A percentile compares a stretch with the other conserved stretches of the same genome.
Evolutionary conservation across 164 flowering plant genomes (phyloP).

Genomic region (Aristolochia fimbriata): DNA sequence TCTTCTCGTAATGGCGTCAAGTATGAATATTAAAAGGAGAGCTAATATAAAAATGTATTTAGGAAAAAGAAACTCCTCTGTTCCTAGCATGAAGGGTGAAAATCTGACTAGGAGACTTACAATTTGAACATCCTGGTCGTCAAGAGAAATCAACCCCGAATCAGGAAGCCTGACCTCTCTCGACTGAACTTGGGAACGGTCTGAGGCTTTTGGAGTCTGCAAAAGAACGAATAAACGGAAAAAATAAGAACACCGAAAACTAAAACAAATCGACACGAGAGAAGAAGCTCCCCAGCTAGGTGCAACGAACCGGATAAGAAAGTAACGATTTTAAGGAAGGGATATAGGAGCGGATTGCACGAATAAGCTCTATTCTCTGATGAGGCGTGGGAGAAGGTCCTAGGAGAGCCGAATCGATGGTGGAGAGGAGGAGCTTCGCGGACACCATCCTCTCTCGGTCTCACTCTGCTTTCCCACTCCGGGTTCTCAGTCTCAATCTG

Average conservation of each 20-base stretch:
- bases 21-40: background rate
- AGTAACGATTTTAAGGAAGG: conserved; percentile 56
- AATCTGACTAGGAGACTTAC: conserved; percentile 26
- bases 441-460: conserved; percentile 46
- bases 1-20: background rate
- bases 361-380: conserved; percentile 71
- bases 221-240: background rate
- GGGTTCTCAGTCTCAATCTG: background rate
- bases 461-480: background rate
- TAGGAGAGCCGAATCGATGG: conserved; percentile 52
- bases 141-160: conserved; percentile 62
- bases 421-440: conserved; percentile 55
- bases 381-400: conserved; percentile 62
- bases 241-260: background rate
- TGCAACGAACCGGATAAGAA: conserved; percentile 47
- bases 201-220: conserved; percentile 79
- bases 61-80: background rate
- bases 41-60: no score
- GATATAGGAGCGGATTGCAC: conserved; percentile 59
- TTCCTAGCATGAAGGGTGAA: background rate
- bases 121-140: conserved; percentile 85
- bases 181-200: conserved; percentile 68
- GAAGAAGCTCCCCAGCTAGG: background rate
- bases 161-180: conserved; percentile 81
- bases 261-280: background rate